Base-by-base conservation (phyloP, 495 filamentous ascomycete species). In the Penicillium roqueforti region DNA sequence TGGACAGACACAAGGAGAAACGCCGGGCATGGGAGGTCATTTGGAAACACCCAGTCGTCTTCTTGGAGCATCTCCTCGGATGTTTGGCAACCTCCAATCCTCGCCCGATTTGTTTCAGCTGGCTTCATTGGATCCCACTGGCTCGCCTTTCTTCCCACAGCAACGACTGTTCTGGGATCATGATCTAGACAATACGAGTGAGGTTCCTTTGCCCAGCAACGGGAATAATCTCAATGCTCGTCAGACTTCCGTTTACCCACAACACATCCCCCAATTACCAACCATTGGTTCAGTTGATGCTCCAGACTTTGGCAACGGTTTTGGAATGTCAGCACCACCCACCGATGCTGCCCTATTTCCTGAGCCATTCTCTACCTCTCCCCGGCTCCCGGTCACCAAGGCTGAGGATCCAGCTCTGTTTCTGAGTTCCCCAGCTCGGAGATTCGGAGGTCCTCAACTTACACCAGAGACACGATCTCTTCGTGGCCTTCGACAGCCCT, bases 161-260 rank as follows among this genome's bases (percentile, higher is more conserved):
- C 78, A 84, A 37, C 81, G 83, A 48, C 66, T 85, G 23, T 91
- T 91, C 63, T 93, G 88, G 88, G 89, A 92, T 54, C 75, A 86
- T 13, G 78, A 83, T 44, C 59, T 75, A 1, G 67, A 68, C 2
- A 59, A 65, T 23, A 51, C 41, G 1, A 50, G 54, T 42, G 63
- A 63, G 14, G 31, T 67, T 31, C 60, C 66, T 19, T 44, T 69
- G 11, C 56, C 57, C 8, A 47, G 28, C 43, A 48, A 44, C 1
- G 10, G 47, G 4, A 42, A n/a, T 36, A 18, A 36, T 13, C 36
- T 31, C 19, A 20, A 50, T 19, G 19, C 26, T 14, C 60, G 55
- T 20, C 50, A 31, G 42, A 39, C 28, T 19, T 41, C 52, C 18
- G 53, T 44, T 49, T 58, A 49, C 28, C 13, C 40, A 20, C 54